Evolutionary conservation across 805 yeast genomes (phyloP), one percentile per base, ranked within the genome.

Genomic region (Maudiozyma pseudohumilis): DNA sequence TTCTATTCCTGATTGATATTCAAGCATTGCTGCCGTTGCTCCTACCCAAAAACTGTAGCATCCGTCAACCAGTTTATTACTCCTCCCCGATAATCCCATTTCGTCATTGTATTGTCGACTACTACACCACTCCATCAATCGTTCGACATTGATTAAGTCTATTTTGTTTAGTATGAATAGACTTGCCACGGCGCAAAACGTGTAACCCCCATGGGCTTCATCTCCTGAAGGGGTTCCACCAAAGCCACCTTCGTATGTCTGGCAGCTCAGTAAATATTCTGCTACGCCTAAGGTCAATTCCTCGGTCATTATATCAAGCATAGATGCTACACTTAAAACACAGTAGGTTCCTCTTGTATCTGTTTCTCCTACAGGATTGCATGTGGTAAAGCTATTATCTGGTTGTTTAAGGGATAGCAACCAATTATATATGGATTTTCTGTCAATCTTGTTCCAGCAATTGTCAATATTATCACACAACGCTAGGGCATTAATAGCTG

Each of bases 31-130:
- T 41, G 83, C 92, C 4, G 86, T 56, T 0, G 86, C 94, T 2
- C 97, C 97, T 2, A 87, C 80, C 98, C 98, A 92, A 58, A 81
- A 89, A 53, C 89, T 76, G 56, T 92, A 92, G 59, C 98, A 92
- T 0, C 95, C 96, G 56, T 92, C 98, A 1, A 92, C 97, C 23
- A 92, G 68, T 55, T 92, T 92, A 56, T 89, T 89, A 0, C 94
- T 75, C 38, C 99, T 71, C 0, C 99, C 99, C 10, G 77, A 70
- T 33, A 89, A 70, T 0, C 97, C 96, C 10, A 89, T 94, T 53
- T 86, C 96, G n/a, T 75, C 56, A 15, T 60, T 60, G 39, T 68
- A 64, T 56, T 92, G 98, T 29, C 94, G 70, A 17, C 69, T 62
- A 9, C 68, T 68, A 3, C 77, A 66, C 98, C 98, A 92, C 37